phyloP scores from a whole-genome alignment of 1,284 basidiomycete genomes.

The Rhodofomes roseus region DNA sequence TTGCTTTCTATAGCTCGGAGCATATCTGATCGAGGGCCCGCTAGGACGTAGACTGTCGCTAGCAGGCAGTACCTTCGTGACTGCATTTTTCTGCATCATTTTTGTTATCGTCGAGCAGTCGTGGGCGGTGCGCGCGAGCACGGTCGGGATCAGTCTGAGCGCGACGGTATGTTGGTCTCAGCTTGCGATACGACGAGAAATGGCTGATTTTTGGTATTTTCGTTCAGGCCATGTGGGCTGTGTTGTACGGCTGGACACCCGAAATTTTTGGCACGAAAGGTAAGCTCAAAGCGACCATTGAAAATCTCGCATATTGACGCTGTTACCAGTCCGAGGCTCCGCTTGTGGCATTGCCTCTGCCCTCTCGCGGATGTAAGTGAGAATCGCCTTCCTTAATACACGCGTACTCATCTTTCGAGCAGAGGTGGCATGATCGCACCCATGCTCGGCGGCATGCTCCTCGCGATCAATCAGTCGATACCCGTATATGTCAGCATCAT shows the following conservation, averaged over 20 bases:
- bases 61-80: slow-evolving; percentile 78
- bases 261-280: slow-evolving; percentile 85
- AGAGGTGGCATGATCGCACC: slow-evolving; percentile 93
- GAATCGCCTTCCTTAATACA: slow-evolving; percentile 4
- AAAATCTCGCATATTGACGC: neutral
- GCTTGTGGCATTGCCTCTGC: slow-evolving; percentile 91
- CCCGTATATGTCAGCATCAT: slow-evolving; percentile 79
- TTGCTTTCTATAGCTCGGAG: slow-evolving; percentile 62
- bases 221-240: slow-evolving; percentile 81
- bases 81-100: slow-evolving; percentile 72
- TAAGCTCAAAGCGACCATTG: slow-evolving; percentile 23
- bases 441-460: slow-evolving; percentile 77
- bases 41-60: slow-evolving; percentile 81
- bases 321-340: slow-evolving; percentile 74
- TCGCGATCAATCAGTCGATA: slow-evolving; percentile 67
- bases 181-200: neutral
- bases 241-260: slow-evolving; percentile 90
- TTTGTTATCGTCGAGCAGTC: slow-evolving; percentile 66
- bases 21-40: slow-evolving; percentile 80
- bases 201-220: neutral
- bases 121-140: slow-evolving; percentile 69
- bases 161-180: slow-evolving; percentile 56
- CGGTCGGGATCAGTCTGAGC: slow-evolving; percentile 78
- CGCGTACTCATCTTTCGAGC: slow-evolving; percentile 3
- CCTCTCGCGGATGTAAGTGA: slow-evolving; percentile 75